Evolutionary conservation across 805 yeast species (phyloP).

Genomic region (Myxozyma nipponensis): DNA sequence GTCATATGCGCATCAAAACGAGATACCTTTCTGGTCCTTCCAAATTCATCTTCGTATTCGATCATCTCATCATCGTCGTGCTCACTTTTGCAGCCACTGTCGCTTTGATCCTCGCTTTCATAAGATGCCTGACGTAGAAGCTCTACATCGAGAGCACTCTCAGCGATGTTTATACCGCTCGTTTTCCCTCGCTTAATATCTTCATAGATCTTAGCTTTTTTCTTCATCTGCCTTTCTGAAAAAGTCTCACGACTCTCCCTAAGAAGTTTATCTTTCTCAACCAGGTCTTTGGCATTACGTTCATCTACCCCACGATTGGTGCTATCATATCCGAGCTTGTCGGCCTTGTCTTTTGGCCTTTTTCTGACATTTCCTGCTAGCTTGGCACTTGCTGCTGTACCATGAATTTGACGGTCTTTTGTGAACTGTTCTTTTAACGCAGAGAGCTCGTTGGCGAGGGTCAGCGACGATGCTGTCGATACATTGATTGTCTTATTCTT

Average conservation of each 20-base stretch:
- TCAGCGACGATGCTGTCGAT: conserved; percentile 23
- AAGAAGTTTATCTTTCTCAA: neutral
- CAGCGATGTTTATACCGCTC: conserved; percentile 5
- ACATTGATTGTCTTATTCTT: conserved; percentile 13
- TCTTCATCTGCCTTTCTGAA: conserved; percentile 4
- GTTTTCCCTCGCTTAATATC: conserved; percentile 19
- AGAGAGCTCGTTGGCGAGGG: conserved; percentile 21
- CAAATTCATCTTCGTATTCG: conserved; percentile 31
- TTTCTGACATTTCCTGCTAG: neutral
- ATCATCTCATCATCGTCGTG: conserved; percentile 22
- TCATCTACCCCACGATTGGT: conserved; percentile 19
- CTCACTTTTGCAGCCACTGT: neutral
- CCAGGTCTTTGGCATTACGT: conserved; percentile 19
- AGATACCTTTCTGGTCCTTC: conserved; percentile 27
- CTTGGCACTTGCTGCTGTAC: conserved; percentile 1
- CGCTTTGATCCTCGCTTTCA: conserved; percentile 5
- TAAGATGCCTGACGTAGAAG: conserved; percentile 9
- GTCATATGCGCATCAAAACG: conserved; percentile 7
- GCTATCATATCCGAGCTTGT: neutral
- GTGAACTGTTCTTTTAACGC: conserved; percentile 15
- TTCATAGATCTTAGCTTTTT: conserved; percentile 24
- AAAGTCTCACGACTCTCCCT: neutral
- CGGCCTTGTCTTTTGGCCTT: neutral
- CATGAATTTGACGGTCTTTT: conserved; percentile 9
- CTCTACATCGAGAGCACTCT: conserved; percentile 27